phyloP scores from a whole-genome alignment of 192 early-diverging fungal species.

The Rhizophagus clarus region DNA sequence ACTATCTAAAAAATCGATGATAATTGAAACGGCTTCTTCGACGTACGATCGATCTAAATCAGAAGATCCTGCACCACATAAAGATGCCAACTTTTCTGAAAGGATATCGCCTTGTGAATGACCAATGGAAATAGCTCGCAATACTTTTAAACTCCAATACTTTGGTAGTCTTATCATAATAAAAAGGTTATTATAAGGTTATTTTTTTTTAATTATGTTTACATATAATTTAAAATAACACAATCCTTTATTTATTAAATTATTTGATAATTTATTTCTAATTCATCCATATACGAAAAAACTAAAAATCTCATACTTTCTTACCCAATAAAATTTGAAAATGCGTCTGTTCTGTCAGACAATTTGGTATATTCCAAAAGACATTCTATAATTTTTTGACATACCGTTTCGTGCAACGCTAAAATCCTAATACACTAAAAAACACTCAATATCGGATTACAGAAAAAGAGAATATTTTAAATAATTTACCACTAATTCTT shows the following conservation, averaged over 20 bases:
- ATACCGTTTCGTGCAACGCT: neutral
- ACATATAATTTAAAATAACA: too few species aligned
- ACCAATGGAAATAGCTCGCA: neutral
- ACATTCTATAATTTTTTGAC: slow-evolving; percentile 18
- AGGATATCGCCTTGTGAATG: neutral
- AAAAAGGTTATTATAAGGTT: neutral
- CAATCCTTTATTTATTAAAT: too few species aligned
- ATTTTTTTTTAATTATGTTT: too few species aligned
- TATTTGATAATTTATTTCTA: too few species aligned
- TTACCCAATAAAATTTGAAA: neutral
- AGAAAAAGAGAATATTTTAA: neutral
- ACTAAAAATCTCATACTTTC: neutral
- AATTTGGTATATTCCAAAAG: slow-evolving; percentile 26
- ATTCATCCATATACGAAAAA: neutral
- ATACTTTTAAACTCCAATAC: slow-evolving; percentile 13
- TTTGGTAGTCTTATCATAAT: neutral
- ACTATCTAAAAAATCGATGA: slow-evolving; percentile 23
- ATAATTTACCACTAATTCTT: slow-evolving; percentile 23
- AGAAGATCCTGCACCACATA: slow-evolving; percentile 7
- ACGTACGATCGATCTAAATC: neutral
- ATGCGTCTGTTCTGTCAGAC: neutral
- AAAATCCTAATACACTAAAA: slow-evolving; percentile 14
- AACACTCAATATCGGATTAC: neutral
- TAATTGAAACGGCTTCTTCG: neutral
- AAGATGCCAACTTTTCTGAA: neutral